These are phyloP conservation scores for Aspergillus brasiliensis DNA, from an alignment of 2,329 filamentous ascomycete species.

Conservation along the genomic window DNA sequence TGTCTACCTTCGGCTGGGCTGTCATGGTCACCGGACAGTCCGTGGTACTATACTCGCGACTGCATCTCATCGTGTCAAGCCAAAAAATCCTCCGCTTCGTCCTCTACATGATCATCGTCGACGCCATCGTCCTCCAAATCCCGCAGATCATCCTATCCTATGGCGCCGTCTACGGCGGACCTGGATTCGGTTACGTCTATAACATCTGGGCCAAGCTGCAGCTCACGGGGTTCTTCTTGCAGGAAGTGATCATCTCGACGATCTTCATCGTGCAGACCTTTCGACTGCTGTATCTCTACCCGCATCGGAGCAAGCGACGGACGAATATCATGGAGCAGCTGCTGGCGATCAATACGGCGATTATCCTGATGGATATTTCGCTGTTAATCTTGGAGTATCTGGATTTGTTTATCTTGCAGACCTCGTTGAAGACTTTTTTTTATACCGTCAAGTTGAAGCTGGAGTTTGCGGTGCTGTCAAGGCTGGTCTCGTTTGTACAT, in stretches of 20 bases:
- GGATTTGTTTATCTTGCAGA: constrained; percentile 46
- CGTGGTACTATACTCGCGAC: constrained; percentile 62
- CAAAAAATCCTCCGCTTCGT: constrained; percentile 50
- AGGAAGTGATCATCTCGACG: constrained; percentile 47
- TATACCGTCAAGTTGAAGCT: constrained; percentile 53
- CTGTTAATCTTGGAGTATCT: constrained; percentile 46
- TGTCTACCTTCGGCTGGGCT: constrained; percentile 57
- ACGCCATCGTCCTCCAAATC: constrained; percentile 55
- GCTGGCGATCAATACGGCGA: constrained; percentile 49
- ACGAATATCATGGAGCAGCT: constrained; percentile 50
- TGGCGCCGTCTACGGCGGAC: constrained; percentile 30
- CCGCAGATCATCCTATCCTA: constrained; percentile 58
- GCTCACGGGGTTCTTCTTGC: constrained; percentile 43
- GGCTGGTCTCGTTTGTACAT: constrained; percentile 6
- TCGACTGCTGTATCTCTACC: constrained; percentile 40
- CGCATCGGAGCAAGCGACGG: constrained; percentile 34
- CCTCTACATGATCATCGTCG: constrained; percentile 59
- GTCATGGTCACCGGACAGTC: constrained; percentile 63
- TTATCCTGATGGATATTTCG: constrained; percentile 48
- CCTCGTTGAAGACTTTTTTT: constrained; percentile 46
- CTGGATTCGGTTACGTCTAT: constrained; percentile 35
- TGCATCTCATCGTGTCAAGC: constrained; percentile 59
- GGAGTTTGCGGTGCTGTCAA: constrained; percentile 40
- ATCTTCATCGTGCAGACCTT: constrained; percentile 57
- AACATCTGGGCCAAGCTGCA: constrained; percentile 45